Conservation (phyloP, 2,329 filamentous ascomycete genomes). For the Aspergillus ustus region DNA sequence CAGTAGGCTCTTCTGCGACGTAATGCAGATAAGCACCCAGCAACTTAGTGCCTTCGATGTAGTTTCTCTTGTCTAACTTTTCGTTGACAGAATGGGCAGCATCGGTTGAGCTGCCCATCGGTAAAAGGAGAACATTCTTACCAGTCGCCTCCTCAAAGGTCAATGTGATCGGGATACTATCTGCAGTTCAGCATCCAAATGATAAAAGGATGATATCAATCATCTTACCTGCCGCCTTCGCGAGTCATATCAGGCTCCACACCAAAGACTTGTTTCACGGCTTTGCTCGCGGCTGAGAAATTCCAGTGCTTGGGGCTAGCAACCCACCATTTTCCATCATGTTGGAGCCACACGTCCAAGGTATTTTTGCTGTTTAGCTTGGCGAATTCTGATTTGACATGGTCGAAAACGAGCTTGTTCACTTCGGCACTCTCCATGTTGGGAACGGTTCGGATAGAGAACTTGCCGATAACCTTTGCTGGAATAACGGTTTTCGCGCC, state of each 20-base stretch:
- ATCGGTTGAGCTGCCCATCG: conserved; percentile 97
- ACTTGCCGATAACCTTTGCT: conserved; percentile 96
- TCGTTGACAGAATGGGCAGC: conserved; percentile 98
- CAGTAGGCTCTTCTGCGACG: conserved; percentile 80
- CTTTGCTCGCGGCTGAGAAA: conserved; percentile 91
- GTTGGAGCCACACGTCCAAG: conserved; percentile 77
- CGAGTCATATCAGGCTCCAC: conserved; percentile 93
- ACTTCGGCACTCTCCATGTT: conserved; percentile 95
- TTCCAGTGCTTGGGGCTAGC: conserved; percentile 99
- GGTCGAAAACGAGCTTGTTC: conserved; percentile 81
- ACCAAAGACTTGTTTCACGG: conserved; percentile 93
- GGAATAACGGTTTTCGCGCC: conserved; percentile 99
- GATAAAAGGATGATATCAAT: conserved; percentile 1
- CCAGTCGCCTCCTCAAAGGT: conserved; percentile 97
- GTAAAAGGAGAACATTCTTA: conserved; percentile 94
- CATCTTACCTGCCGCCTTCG: conserved; percentile 80
- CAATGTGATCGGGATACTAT: conserved; percentile 90
- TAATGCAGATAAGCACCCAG: conserved; percentile 95
- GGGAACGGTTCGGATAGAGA: conserved; percentile 95
- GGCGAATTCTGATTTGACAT: conserved; percentile 81
- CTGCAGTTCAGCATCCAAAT: conserved; percentile 28
- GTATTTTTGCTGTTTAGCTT: conserved; percentile 93
- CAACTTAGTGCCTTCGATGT: conserved; percentile 97
- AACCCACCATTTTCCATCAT: conserved; percentile 98
- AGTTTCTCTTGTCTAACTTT: conserved; percentile 95